A percentile compares a stretch with the other conserved stretches of the same genome.
Conservation (phyloP, 2,329 filamentous ascomycete genomes). For the Colletotrichum somersetense region DNA sequence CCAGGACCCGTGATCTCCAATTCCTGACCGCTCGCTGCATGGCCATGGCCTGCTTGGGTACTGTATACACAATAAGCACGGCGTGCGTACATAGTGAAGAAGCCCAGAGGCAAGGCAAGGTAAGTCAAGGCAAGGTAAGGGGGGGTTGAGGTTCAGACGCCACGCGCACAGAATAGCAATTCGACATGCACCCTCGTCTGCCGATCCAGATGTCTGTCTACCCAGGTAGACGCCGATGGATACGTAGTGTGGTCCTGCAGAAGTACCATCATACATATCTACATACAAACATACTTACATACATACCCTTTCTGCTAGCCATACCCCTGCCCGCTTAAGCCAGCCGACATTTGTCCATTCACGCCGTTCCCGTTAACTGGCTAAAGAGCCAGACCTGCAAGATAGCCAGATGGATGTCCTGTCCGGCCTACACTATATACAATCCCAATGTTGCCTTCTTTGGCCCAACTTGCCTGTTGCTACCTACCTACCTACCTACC, state of each 20-base stretch:
- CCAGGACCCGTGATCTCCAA: constrained; percentile 45
- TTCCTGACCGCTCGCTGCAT: constrained; percentile 43
- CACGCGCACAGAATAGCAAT: constrained; percentile 42
- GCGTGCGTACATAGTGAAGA: background rate
- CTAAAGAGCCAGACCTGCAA: constrained; percentile 20
- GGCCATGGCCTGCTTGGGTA: constrained; percentile 29
- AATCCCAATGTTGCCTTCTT: constrained; percentile 45
- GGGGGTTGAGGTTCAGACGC: constrained; percentile 20
- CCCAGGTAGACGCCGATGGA: background rate
- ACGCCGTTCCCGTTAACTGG: constrained; percentile 42
- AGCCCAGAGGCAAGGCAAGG: constrained; percentile 11
- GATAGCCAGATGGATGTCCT: constrained; percentile 13
- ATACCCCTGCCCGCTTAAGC: constrained; percentile 47
- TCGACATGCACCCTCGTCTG: constrained; percentile 20
- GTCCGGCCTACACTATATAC: constrained; percentile 50
- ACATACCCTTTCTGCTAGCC: constrained; percentile 23
- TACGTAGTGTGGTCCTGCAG: constrained; percentile 5
- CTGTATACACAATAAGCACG: background rate
- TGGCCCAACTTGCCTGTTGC: constrained; percentile 28
- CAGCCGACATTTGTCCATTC: constrained; percentile 47
- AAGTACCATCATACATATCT: background rate
- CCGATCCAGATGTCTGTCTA: constrained; percentile 17
- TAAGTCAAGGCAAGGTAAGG: no score
- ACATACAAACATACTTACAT: no score
- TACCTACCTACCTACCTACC: constrained; percentile 2